Base-by-base conservation (phyloP, 441 rosid genomes). In the Biscutella laevigata region DNA sequence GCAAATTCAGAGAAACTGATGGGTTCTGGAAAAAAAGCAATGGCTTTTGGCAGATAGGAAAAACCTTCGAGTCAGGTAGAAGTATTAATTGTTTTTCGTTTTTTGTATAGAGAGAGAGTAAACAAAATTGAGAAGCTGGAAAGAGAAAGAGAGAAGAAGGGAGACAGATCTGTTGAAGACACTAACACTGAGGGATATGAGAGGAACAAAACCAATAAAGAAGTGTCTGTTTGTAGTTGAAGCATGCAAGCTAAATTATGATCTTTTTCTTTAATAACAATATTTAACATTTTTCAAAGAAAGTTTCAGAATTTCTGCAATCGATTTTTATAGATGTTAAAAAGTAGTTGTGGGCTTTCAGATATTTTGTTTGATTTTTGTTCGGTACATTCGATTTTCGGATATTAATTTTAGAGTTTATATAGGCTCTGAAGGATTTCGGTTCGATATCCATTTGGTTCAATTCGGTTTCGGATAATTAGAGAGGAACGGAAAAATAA, bases 91-190 rank as follows among this genome's bases (percentile, higher is more conserved):
- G 34, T 50, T 26, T 39, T 16, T 2, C 9, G n/a, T 11, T 32
- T 45, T 46, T 4, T 7, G 38, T 14, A 28, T 49, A 40, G 19
- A 52, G 22, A 22, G 20, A 30, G 20, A 26, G 15, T 2, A 8
- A 29, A 12, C n/a, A n/a, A n/a, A n/a, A n/a, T n/a, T n/a, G 42
- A 62, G 62, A 61, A 62, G 47, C 65, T 60, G 16, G 36, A 39
- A 66, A 54, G 41, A 61, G 51, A 40, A 16, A 36, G 8, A 33
- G 40, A 11, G 41, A 36, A 47, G 15, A 29, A 6, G 14, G 52
- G 40, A 30, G 56, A 22, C 71, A 73, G 83, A 76, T 74, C 78
- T 67, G 78, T 68, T 70, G 56, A 37, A 67, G 65, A 63, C 70
- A 66, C 60, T 29, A 51, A 27, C 40, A 57, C 34, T 41, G 54